Base-by-base conservation (phyloP, 2,329 filamentous ascomycete species). In the Stromatinia cepivora region DNA sequence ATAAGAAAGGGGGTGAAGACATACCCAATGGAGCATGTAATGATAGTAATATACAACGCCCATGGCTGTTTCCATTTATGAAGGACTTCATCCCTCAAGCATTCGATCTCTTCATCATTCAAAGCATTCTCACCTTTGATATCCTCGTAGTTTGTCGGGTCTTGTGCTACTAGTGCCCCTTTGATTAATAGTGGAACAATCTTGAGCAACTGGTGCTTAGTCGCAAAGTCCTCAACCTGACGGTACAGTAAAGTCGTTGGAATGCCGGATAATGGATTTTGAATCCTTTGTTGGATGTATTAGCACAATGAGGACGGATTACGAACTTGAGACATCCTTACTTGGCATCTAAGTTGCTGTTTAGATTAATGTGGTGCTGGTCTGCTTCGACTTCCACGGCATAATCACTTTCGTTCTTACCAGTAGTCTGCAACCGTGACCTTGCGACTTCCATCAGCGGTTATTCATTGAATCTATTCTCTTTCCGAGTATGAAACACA, bases 161-260 rank as follows among this genome's bases (percentile, higher is more conserved):
- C 87, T 77, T 92, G 90, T 3, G 92, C 92, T 17, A 93, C 86
- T 10, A 94, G 83, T 6, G 91, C 92, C 46, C 90, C 92, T 74
- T 89, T 90, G 67, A 86, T 83, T 69, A 93, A 82, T 25, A 90
- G 77, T 2, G 81, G 79, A 7, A 87, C 79, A 71, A 89, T 83
- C 63, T 89, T 85, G 2, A 81, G 79, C 45, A 94, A 82, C 31
- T 83, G 83, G 72, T 90, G 86, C 53, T 84, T 80, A 15, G 81
- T 80, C 50, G 88, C 89, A 75, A 91, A 92, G 20, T 81, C 81
- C 69, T 87, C 82, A 53, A 88, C 88, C 67, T 88, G 80, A 61
- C 77, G 76, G 64, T 88, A 79, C 11, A 88, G 82, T 73, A 80
- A 78, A 59, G 80, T 82, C 67, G 77, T 81, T 7, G 86, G 81